Evolutionary conservation across 805 yeast species (phyloP).

Genomic region (Candida verbasci): DNA sequence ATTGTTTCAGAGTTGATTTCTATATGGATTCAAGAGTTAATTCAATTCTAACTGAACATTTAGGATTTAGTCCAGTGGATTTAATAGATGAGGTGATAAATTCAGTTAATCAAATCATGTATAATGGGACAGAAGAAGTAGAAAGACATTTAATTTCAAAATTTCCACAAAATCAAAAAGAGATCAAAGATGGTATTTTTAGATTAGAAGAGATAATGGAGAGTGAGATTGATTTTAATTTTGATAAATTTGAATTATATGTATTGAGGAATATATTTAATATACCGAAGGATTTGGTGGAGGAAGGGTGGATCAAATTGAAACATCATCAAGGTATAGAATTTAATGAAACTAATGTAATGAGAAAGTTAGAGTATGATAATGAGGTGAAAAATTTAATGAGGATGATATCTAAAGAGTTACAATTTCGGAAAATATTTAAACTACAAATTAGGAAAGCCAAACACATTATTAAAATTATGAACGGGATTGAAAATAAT

Average conservation of each 20-base stretch:
- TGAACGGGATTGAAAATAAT: slow-evolving; percentile 27
- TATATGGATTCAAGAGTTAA: slow-evolving; percentile 28
- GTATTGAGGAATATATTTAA: slow-evolving; percentile 70
- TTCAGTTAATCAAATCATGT: slow-evolving; percentile 79
- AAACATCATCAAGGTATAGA: slow-evolving; percentile 62
- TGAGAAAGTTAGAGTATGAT: slow-evolving; percentile 18
- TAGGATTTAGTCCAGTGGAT: slow-evolving; percentile 80
- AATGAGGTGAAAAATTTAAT: slow-evolving; percentile 27
- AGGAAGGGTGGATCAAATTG: slow-evolving; percentile 62
- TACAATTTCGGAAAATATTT: slow-evolving; percentile 39
- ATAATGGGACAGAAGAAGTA: slow-evolving; percentile 75
- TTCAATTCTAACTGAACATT: slow-evolving; percentile 70
- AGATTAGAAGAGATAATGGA: slow-evolving; percentile 74
- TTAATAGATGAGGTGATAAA: slow-evolving; percentile 84
- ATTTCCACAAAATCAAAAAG: slow-evolving; percentile 8
- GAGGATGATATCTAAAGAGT: slow-evolving; percentile 38
- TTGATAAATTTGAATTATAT: slow-evolving; percentile 83
- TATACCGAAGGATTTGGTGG: slow-evolving; percentile 61
- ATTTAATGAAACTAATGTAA: slow-evolving; percentile 9
- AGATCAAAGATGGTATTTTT: neutral
- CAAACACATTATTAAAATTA: slow-evolving; percentile 25
- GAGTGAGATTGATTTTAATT: slow-evolving; percentile 70
- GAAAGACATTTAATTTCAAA: slow-evolving; percentile 50
- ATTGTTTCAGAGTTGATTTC: too few relatives aligned
- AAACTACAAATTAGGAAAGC: slow-evolving; percentile 37